A percentile compares a stretch with the other conserved stretches of the same genome.
These are phyloP conservation scores for Carex myosuroides DNA, from an alignment of 176 grass and related monocot genomes.

Conservation along the genomic window DNA sequence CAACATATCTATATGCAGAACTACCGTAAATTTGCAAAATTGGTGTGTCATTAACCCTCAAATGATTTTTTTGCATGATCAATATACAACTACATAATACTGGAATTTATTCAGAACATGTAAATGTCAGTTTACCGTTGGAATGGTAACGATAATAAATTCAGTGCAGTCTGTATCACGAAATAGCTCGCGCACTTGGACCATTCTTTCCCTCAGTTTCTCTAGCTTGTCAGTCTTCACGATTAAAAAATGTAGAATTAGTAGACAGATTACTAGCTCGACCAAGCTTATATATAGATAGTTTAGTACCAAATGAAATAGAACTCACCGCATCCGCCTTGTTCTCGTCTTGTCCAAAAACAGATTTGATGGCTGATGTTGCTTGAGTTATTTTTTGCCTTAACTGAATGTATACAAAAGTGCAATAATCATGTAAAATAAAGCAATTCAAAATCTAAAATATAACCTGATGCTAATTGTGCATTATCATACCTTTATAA, in stretches of 20 bases:
- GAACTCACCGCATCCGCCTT: conserved; percentile 70
- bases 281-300: conserved; percentile 18
- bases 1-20: not conserved
- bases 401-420: conserved; percentile 39
- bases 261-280: not conserved
- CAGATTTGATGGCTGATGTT: conserved; percentile 97
- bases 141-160: conserved; percentile 96
- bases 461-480: not conserved
- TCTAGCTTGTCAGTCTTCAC: conserved; percentile 76
- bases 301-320: conserved; percentile 8
- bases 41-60: not conserved
- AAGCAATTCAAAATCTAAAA: not conserved
- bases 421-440: not conserved
- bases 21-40: not conserved
- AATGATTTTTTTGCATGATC: not conserved
- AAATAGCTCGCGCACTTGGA: conserved; percentile 84
- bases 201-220: conserved; percentile 85
- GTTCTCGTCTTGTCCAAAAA: conserved; percentile 77
- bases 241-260: not conserved
- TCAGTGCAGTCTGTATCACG: conserved; percentile 77
- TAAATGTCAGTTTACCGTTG: conserved; percentile 41
- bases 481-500: conserved; percentile 55
- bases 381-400: conserved; percentile 79
- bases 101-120: not conserved
- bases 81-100: not conserved